phyloP scores from a whole-genome alignment of 2,329 filamentous ascomycete species.

The Colletotrichum trifolii region DNA sequence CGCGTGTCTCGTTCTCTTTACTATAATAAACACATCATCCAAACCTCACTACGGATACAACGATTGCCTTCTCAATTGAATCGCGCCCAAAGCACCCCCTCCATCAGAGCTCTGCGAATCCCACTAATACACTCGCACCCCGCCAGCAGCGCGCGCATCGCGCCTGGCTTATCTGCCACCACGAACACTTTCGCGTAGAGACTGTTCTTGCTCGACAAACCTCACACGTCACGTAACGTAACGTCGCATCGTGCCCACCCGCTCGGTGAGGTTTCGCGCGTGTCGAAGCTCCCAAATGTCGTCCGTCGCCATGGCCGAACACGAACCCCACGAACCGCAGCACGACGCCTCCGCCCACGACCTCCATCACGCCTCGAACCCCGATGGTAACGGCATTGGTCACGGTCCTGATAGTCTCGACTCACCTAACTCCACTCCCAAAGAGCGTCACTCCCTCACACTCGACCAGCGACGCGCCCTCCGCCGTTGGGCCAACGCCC shows the following conservation, averaged over 20 bases:
- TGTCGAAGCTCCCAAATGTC: conserved; percentile 1
- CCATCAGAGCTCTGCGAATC: neutral
- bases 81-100: conserved; percentile 17
- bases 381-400: conserved; percentile 24
- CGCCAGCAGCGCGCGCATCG: conserved; percentile 16
- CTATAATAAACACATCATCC: conserved; percentile 19
- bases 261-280: conserved; percentile 21
- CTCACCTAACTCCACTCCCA: conserved; percentile 38
- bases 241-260: conserved; percentile 6
- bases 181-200: neutral
- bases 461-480: conserved; percentile 71
- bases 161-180: neutral
- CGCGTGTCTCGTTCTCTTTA: conserved; percentile 35
- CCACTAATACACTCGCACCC: conserved; percentile 5
- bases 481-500: conserved; percentile 68
- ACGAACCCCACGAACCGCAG: conserved; percentile 22
- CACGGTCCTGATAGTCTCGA: conserved; percentile 20
- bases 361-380: conserved; percentile 28
- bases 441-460: conserved; percentile 69
- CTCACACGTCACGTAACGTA: neutral
- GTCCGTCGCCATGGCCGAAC: conserved; percentile 34
- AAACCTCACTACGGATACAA: conserved; percentile 37
- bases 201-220: too few relatives aligned
- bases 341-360: conserved; percentile 32
- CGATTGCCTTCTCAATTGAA: conserved; percentile 37